Percentiles rank a stretch among this genome's conserved stretches.
These are phyloP conservation scores for Xylaria nigripes DNA, from an alignment of 495 filamentous ascomycete species.

Conservation along the genomic window DNA sequence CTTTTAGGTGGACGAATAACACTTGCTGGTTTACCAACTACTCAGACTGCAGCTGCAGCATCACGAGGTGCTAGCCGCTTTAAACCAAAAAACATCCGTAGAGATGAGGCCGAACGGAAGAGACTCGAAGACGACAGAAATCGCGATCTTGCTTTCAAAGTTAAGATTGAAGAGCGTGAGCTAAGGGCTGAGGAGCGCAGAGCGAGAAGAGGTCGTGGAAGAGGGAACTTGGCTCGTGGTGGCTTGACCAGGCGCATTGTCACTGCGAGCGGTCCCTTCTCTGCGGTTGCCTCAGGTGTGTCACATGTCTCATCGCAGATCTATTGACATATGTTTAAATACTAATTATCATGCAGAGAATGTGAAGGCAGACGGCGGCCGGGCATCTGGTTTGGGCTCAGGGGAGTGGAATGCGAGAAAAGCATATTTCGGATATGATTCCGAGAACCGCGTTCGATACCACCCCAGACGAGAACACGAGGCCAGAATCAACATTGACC, in stretches of 20 bases:
- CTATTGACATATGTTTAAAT: not conserved
- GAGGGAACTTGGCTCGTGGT: conserved; percentile 25
- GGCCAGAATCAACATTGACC: conserved; percentile 34
- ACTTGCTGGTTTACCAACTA: conserved; percentile 6
- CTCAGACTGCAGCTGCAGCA: conserved; percentile 13
- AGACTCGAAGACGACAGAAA: conserved; percentile 31
- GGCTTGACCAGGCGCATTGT: conserved; percentile 28
- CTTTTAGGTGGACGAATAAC: not conserved
- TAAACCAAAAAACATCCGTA: conserved; percentile 36
- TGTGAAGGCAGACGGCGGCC: conserved; percentile 27
- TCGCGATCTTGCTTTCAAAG: conserved; percentile 19
- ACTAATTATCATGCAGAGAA: conserved; percentile 17
- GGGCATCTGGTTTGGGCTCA: conserved; percentile 25
- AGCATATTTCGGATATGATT: conserved; percentile 6
- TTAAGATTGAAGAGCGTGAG: conserved; percentile 25
- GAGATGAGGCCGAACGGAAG: conserved; percentile 35
- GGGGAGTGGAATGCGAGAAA: conserved; percentile 27
- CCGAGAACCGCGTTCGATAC: conserved; percentile 12
- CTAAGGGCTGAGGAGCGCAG: conserved; percentile 29
- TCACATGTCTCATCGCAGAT: not conserved
- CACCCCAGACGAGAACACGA: conserved; percentile 24
- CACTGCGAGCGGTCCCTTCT: conserved; percentile 33
- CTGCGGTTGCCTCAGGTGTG: conserved; percentile 29
- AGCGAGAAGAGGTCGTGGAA: conserved; percentile 30
- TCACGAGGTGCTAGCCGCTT: conserved; percentile 23